Evolutionary conservation across 306 rosid genomes (phyloP), one percentile per base, ranked within the genome.

Genomic region (Urtica urens): DNA sequence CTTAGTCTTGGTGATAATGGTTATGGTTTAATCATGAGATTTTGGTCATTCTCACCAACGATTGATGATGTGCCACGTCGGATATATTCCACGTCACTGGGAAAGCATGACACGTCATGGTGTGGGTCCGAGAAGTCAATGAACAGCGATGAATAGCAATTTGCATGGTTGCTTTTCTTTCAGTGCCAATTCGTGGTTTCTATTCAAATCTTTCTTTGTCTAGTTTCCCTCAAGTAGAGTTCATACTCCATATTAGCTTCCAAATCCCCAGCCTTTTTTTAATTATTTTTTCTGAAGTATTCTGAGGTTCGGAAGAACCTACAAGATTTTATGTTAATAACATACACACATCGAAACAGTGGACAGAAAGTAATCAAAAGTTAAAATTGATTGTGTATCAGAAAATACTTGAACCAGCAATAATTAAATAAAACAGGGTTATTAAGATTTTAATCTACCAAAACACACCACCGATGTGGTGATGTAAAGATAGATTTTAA

Each of bases 1-100:
- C 59, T 63, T 47, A 38, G 66, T 59, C 53, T 67, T 16, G 43
- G 6, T 45, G 71, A 63, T 61, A 35, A 79, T 56, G 87, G 94
- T 47, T 67, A 27, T 37, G 73, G 65, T 79, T 86, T 53, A 53
- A 51, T 69, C 25, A 27, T 33, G 37, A 28, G 62, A 69, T 65
- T 55, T 71, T 37, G 63, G 57, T 38, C 48, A 55, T n/a, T 26
- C 18, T 38, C 23, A 18, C 45, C 66, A 38, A 79, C 73, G 73
- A 68, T 49, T 0, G 19, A 49, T 30, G 44, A 23, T 57, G 34
- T 48, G 70, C 73, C 75, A 29, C 34, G 55, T 62, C 63, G 58
- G n/a, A 46, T 17, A 20, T 4, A 23, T 1, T 31, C 42, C 37
- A 23, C 23, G 22, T 42, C 55, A 50, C 52, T 43, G 21, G 20